These are phyloP conservation scores for Mycena amicta DNA, from an alignment of 768 basidiomycete species.

Conservation along the genomic window DNA sequence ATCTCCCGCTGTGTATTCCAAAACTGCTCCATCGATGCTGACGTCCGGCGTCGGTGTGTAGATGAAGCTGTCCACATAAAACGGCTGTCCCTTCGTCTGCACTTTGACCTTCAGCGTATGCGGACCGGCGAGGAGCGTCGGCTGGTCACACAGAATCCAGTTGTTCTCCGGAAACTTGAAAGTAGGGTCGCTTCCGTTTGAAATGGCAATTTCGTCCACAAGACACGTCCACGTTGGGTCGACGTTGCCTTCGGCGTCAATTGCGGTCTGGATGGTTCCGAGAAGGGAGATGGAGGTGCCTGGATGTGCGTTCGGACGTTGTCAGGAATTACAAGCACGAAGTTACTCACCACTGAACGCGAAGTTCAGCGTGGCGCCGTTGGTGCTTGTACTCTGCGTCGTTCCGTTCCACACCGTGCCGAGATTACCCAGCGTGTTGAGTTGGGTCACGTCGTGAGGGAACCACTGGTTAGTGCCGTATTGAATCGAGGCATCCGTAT, in stretches of 20 bases:
- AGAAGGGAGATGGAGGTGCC: not conserved
- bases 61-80: constrained; percentile 32
- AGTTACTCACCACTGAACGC: not conserved
- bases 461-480: not conserved
- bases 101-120: constrained; percentile 30
- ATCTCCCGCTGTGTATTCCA: constrained; percentile 26
- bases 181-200: constrained; percentile 10
- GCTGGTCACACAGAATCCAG: constrained; percentile 26
- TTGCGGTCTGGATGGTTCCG: not conserved
- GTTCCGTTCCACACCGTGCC: not conserved
- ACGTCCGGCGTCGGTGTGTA: constrained; percentile 29
- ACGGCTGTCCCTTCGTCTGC: constrained; percentile 24
- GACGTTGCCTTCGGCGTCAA: constrained; percentile 19
- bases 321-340: not conserved
- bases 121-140: constrained; percentile 24
- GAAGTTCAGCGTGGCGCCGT: not conserved
- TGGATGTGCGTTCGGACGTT: not conserved
- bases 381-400: not conserved
- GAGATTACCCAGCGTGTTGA: not conserved
- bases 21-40: constrained; percentile 17
- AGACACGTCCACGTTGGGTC: constrained; percentile 25
- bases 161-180: constrained; percentile 28
- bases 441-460: not conserved
- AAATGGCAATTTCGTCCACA: constrained; percentile 30
- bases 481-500: not conserved